phyloP scores from a whole-genome alignment of 257 asterid genomes.

The Primulina eburnea region DNA sequence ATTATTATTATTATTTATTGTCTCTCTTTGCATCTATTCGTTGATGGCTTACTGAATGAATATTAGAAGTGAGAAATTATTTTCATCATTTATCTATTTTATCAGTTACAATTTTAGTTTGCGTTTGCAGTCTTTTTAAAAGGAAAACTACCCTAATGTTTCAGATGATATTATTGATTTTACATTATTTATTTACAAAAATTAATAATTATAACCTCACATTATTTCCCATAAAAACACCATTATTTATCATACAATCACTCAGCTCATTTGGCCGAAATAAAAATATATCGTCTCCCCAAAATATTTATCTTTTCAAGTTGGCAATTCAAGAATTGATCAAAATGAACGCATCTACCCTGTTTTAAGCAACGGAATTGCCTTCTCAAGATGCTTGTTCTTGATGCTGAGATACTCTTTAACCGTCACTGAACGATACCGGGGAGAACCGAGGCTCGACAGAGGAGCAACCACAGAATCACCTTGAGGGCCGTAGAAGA shows the following conservation, averaged over 20 bases:
- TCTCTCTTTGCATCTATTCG: too few species aligned
- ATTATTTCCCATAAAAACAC: background rate
- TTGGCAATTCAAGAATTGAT: background rate
- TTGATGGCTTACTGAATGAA: too few species aligned
- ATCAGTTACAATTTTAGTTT: too few species aligned
- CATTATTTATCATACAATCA: too few species aligned
- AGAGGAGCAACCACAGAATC: slow-evolving; percentile 50
- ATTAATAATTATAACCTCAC: too few species aligned
- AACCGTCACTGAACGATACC: slow-evolving; percentile 43
- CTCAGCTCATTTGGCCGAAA: too few species aligned
- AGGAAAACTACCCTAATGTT: background rate
- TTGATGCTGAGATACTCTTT: slow-evolving; percentile 60
- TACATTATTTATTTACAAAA: too few species aligned
- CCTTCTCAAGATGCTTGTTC: slow-evolving; percentile 56
- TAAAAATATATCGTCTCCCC: too few species aligned
- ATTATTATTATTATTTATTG: too few species aligned
- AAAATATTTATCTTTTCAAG: background rate
- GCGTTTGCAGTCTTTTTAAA: background rate
- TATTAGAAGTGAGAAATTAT: too few species aligned
- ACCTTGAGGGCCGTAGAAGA: slow-evolving; percentile 51
- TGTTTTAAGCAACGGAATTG: slow-evolving; percentile 38
- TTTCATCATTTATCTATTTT: too few species aligned
- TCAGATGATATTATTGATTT: background rate
- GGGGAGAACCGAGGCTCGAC: slow-evolving; percentile 25
- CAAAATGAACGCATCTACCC: background rate